Base-by-base conservation (phyloP, 441 rosid genomes). In the Breynia disticha region DNA sequence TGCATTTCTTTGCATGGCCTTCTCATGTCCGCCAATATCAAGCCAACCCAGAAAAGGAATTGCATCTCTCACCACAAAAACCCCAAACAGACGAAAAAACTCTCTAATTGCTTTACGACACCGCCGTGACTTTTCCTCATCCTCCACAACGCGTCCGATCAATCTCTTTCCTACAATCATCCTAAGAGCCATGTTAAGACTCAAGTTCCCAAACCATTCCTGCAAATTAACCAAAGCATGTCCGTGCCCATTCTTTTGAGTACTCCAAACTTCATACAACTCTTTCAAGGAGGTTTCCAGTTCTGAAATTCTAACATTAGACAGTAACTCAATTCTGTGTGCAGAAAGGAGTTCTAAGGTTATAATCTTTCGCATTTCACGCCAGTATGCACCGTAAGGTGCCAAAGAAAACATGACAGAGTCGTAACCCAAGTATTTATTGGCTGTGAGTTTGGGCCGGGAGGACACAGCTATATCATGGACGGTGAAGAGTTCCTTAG, bases 311-410 rank as follows among this genome's bases (percentile, higher is more conserved):
- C 70, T 60, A 37, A 74, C 59, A 42, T 69, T 68, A 17, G 53
- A 56, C 14, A 74, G 55, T 16, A 65, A 53, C 56, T 71, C 69
- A 46, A 76, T 61, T 39, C 71, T 68, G 20, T 63, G 56, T 43
- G 46, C 61, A 11, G 81, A 74, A 24, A 79, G 65, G 4, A 79
- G 67, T 53, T 70, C 68, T 1, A 19, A 35, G 21, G 61, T 59
- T 7, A 70, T 45, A 17, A 72, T 46, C 54, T 74, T 76, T 46
- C 81, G 61, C 49, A 70, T 38, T 12, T 74, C 66, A 0, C 74
- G 72, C 81, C 84, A 76, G 58, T 67, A 76, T 1, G 64, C 37
- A 15, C 65, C 54, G 44, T 72, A 66, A 3, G 78, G 69, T n/a
- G 65, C 19, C 39, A 74, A 65, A 20, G 73, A 73, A 16, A 72